These are phyloP conservation scores for Neoconidiobolus thromboides DNA, from an alignment of 371 early-diverging fungal species.

Conservation along the genomic window DNA sequence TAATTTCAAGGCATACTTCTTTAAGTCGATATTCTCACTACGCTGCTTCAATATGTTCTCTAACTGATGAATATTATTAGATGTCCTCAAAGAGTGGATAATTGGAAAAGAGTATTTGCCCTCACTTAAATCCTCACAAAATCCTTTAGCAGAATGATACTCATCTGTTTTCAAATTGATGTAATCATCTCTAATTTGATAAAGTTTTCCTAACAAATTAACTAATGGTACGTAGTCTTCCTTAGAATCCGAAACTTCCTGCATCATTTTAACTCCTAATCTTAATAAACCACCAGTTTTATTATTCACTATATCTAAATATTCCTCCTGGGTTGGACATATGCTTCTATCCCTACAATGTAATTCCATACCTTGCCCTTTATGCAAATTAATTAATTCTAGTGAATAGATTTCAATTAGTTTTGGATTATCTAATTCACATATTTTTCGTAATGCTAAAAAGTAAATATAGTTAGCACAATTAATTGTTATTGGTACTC, in stretches of 20 bases:
- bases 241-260: slow-evolving; percentile 10
- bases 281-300: slow-evolving; percentile 90
- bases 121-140: slow-evolving; percentile 92
- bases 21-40: slow-evolving; percentile 58
- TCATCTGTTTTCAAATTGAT: slow-evolving; percentile 72
- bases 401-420: slow-evolving; percentile 69
- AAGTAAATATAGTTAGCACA: slow-evolving; percentile 92
- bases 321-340: slow-evolving; percentile 76
- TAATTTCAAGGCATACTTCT: slow-evolving; percentile 63
- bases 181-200: slow-evolving; percentile 91
- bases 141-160: slow-evolving; percentile 84
- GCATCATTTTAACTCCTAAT: slow-evolving; percentile 82
- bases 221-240: slow-evolving; percentile 60
- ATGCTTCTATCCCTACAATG: slow-evolving; percentile 72
- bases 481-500: slow-evolving; percentile 79
- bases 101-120: slow-evolving; percentile 94
- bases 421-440: slow-evolving; percentile 37
- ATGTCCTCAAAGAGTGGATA: slow-evolving; percentile 54
- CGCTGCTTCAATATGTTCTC: slow-evolving; percentile 77
- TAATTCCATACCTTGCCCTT: slow-evolving; percentile 87
- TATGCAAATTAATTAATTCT: slow-evolving; percentile 75
- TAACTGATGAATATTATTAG: slow-evolving; percentile 3
- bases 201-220: slow-evolving; percentile 72
- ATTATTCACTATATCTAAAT: slow-evolving; percentile 75
- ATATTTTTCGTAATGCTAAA: slow-evolving; percentile 60